Evolutionary conservation across 192 early-diverging fungal species (phyloP).

Genomic region (Cetraspora pellucida): DNA sequence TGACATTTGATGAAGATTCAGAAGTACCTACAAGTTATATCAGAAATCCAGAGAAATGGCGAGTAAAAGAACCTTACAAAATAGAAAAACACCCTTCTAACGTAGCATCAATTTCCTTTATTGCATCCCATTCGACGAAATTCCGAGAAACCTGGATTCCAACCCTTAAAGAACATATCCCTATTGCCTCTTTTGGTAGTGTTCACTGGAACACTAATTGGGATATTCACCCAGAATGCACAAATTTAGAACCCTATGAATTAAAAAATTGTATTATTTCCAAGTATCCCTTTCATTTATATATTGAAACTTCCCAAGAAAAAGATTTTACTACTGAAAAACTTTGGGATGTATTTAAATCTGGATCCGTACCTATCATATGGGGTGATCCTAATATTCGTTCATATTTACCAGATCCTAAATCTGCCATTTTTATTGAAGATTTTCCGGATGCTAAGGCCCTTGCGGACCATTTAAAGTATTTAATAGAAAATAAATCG

Average conservation of each 20-base stretch:
- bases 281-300: background rate
- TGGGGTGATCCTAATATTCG: background rate
- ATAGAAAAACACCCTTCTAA: background rate
- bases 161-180: background rate
- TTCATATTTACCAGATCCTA: background rate
- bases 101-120: background rate
- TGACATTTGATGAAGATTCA: background rate
- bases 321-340: background rate
- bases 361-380: background rate
- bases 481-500: background rate
- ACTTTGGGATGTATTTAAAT: background rate
- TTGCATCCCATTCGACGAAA: background rate
- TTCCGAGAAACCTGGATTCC: background rate
- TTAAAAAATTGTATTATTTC: background rate
- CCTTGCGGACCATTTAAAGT: background rate
- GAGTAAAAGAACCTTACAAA: background rate
- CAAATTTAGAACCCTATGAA: background rate
- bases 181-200: background rate
- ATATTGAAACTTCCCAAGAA: background rate
- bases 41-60: background rate
- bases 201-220: background rate
- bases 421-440: background rate
- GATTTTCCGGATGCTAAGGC: background rate
- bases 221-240: background rate
- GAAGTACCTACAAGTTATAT: background rate